Evolutionary conservation across 2,329 filamentous ascomycete species (phyloP), one percentile per base, ranked within the genome.

Genomic region (Sporothrix luriei): DNA sequence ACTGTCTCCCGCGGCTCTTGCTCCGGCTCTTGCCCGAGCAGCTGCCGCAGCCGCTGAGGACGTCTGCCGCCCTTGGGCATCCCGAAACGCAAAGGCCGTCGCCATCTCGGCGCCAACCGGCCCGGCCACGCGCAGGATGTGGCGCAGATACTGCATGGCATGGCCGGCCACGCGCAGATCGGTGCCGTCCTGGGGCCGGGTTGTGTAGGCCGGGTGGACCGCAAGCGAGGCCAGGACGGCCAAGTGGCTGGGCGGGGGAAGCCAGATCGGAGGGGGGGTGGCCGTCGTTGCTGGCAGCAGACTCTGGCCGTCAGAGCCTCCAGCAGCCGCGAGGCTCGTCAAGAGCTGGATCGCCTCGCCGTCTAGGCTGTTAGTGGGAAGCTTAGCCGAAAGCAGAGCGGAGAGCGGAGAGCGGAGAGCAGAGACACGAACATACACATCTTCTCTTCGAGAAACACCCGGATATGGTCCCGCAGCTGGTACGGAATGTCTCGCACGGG

Each of bases 141-240:
- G 87, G 67, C 87, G 88, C 1, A 98, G 84, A 70, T 95, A 91
- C 49, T 84, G 82, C 40, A 94, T 80, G 1, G 93, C 88, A 49
- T 88, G 83, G 68, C 88, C 85, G 2, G 92, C 83, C 11, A 91
- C 86, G 64, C 88, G 84, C 67, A 84, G 79, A 68, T 87, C 85
- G 24, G 91, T 88, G 14, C 80, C 75, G 10, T 87, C 86, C 38
- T 85, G 83, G 3, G 90, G 85, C 65, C 91, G 88, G 3, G 90
- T 95, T 0, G 94, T 97, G 73, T 91, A 87, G 29, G 83, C 81
- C 0, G 94, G 94, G 75, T 97, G 93, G 16, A 95, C 86, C n/a
- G 90, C 79, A n/a, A 97, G 82, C 1, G 92, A 95, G 55, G 85
- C 88, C n/a, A 93, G 85, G 10, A 97, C 82, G 9, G 91, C 89